Evolutionary conservation across 164 flowering plant genomes (phyloP).

Genomic region (Chloranthus sessilifolius): DNA sequence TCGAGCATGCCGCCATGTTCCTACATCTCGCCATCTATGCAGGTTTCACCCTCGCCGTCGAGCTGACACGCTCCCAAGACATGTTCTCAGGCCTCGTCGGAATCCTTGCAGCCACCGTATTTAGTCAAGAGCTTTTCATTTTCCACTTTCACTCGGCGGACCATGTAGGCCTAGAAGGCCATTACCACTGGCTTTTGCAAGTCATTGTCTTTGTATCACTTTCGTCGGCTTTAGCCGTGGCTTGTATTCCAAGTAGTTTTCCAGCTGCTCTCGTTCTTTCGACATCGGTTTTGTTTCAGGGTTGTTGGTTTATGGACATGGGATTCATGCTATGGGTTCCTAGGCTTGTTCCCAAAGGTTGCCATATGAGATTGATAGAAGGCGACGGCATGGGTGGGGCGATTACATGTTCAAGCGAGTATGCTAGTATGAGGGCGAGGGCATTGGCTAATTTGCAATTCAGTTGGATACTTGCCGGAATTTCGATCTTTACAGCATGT

Average conservation of each 20-base stretch:
- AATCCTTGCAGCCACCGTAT: slow-evolving; percentile 56
- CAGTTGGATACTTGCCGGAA: slow-evolving; percentile 75
- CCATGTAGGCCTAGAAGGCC: slow-evolving; percentile 79
- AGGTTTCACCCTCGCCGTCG: slow-evolving; percentile 43
- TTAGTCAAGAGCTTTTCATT: slow-evolving; percentile 63
- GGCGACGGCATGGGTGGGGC: slow-evolving; percentile 34
- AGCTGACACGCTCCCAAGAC: slow-evolving; percentile 31
- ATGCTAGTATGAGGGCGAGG: slow-evolving; percentile 51
- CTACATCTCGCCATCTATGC: slow-evolving; percentile 70
- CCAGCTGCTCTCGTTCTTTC: slow-evolving; percentile 57
- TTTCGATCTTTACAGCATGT: slow-evolving; percentile 35
- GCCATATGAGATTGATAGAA: slow-evolving; percentile 20
- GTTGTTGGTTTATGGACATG: slow-evolving; percentile 78
- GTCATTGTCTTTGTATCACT: slow-evolving; percentile 56
- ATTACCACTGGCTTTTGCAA: slow-evolving; percentile 78
- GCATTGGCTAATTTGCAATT: slow-evolving; percentile 73
- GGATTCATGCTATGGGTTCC: slow-evolving; percentile 65
- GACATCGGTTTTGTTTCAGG: slow-evolving; percentile 54
- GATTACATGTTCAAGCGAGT: slow-evolving; percentile 38
- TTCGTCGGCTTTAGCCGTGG: slow-evolving; percentile 30
- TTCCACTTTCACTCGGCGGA: slow-evolving; percentile 77
- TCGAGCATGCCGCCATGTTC: slow-evolving; percentile 75
- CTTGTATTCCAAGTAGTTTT: slow-evolving; percentile 35
- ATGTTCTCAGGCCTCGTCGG: slow-evolving; percentile 38
- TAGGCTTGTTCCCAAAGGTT: slow-evolving; percentile 49